Percentiles rank a stretch among this genome's conserved stretches.
phyloP scores from a whole-genome alignment of 352 stramenopile genomes.

The Phytophthora agathidicida region DNA sequence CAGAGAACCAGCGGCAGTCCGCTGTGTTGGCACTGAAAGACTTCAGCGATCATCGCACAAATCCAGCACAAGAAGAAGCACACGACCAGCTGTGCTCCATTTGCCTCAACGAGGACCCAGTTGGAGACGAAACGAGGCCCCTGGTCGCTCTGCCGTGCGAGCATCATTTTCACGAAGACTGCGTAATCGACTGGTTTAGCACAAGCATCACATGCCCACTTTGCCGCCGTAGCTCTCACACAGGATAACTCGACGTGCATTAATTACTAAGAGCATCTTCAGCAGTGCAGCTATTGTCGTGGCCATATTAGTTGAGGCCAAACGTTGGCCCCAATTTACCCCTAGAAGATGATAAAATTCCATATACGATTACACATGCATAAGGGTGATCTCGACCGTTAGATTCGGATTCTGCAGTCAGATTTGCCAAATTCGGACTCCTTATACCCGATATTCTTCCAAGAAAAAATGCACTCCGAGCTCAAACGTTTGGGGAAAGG shows the following conservation, averaged over 20 bases:
- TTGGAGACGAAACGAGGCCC: conserved; percentile 22
- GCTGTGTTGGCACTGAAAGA: conserved; percentile 61
- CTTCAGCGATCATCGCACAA: conserved; percentile 23
- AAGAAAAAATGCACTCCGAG: no score
- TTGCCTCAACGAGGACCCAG: conserved; percentile 50
- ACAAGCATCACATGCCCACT: conserved; percentile 62
- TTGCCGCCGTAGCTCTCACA: conserved; percentile 39
- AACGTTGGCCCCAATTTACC: no score
- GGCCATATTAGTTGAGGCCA: no score
- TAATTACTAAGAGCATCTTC: neutral
- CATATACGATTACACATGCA: no score
- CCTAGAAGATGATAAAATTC: no score
- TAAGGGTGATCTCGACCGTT: no score
- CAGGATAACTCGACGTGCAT: neutral
- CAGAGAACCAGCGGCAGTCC: conserved; percentile 42
- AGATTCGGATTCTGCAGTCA: no score
- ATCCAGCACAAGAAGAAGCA: conserved; percentile 1
- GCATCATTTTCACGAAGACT: conserved; percentile 77
- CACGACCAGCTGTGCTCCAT: conserved; percentile 45
- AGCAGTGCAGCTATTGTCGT: no score
- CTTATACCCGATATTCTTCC: no score
- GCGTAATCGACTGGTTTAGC: conserved; percentile 74
- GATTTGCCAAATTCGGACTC: no score
- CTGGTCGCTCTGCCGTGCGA: conserved; percentile 52
- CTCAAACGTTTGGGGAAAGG: no score